Evolutionary conservation across 1,284 basidiomycete species (phyloP).

Genomic region (Marasmius fiardii): DNA sequence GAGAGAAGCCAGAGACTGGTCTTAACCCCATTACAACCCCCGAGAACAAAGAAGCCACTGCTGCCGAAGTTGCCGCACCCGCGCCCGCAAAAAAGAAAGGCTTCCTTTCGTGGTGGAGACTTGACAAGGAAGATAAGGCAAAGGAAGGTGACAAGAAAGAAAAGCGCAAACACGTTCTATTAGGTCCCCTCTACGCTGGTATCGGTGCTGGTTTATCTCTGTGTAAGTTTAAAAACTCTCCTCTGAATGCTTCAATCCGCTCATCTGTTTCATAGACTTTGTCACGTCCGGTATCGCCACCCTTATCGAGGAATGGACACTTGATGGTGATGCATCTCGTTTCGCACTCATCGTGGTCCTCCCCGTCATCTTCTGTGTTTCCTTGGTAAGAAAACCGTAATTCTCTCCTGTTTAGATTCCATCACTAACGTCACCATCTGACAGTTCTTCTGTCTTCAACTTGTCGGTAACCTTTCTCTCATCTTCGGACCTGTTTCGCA

Average conservation of each 20-base stretch:
- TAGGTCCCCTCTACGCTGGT: constrained; percentile 71
- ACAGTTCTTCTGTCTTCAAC: constrained; percentile 65
- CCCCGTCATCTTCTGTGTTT: constrained; percentile 71
- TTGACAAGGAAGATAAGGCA: background rate
- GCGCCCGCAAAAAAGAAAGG: background rate
- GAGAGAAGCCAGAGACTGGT: background rate
- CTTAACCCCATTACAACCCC: background rate
- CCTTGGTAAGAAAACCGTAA: constrained; percentile 47
- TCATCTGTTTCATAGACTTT: constrained; percentile 43
- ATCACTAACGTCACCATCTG: background rate
- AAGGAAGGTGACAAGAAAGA: constrained; percentile 3
- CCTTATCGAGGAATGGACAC: constrained; percentile 62
- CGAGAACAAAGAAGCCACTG: background rate
- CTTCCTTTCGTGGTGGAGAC: constrained; percentile 12
- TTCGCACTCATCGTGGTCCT: constrained; percentile 61
- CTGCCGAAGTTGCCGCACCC: background rate
- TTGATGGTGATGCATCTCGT: constrained; percentile 63
- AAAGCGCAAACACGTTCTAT: constrained; percentile 47
- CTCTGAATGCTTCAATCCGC: background rate
- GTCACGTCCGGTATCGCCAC: constrained; percentile 53
- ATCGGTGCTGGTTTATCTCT: constrained; percentile 60
- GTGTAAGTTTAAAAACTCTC: constrained; percentile 39
- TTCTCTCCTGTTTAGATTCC: background rate
- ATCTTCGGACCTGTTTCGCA: constrained; percentile 32
- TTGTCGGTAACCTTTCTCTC: constrained; percentile 59